A percentile compares a stretch with the other conserved stretches of the same genome.
phyloP scores from a whole-genome alignment of 208 protist species.

The Naegleria gruberi region DNA sequence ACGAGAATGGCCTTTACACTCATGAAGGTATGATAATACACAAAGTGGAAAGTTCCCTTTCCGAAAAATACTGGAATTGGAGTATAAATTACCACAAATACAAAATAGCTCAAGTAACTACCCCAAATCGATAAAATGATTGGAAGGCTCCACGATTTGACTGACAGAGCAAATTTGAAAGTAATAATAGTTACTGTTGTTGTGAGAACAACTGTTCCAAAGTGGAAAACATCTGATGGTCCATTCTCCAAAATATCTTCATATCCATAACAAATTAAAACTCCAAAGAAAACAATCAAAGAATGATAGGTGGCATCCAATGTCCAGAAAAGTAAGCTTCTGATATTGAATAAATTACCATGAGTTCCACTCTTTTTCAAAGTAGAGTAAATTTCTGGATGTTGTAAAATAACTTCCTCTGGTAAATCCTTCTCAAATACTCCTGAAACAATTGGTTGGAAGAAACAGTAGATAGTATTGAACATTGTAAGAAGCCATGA shows the following conservation, averaged over 20 bases:
- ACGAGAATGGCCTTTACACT: background rate
- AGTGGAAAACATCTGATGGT: background rate
- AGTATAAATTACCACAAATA: background rate
- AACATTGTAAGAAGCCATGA: conserved; percentile 73
- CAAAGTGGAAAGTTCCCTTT: background rate
- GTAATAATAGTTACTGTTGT: background rate
- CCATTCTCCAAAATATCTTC: no score
- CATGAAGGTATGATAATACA: background rate
- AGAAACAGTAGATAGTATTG: conserved; percentile 70
- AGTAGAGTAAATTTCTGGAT: background rate
- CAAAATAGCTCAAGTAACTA: background rate
- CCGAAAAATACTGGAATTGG: background rate
- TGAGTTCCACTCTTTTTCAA: background rate
- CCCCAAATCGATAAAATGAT: background rate
- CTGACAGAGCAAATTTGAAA: background rate
- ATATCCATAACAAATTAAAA: background rate
- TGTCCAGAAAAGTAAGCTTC: background rate
- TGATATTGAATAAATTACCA: background rate
- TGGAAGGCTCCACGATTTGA: background rate
- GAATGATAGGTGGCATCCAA: background rate
- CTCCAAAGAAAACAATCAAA: background rate
- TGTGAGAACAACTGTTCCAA: background rate
- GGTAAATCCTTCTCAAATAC: conserved; percentile 82
- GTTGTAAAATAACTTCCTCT: conserved; percentile 45
- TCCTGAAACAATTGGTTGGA: conserved; percentile 72